phyloP scores from a whole-genome alignment of 352 stramenopile genomes.

The Blastocystis sp. region DNA sequence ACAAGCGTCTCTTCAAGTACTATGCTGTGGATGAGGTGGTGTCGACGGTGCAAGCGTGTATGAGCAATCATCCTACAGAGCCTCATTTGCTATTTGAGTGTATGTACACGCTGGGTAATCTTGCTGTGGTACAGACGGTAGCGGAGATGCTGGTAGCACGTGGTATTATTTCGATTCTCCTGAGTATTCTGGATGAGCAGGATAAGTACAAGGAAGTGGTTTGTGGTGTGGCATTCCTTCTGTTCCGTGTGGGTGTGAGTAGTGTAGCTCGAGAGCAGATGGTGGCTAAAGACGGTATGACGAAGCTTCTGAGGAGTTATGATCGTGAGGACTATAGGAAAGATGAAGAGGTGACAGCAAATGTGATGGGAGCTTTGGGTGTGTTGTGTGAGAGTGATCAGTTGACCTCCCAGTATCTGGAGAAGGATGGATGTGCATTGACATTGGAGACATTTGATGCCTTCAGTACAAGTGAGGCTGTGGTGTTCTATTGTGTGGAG shows the following conservation, averaged over 20 bases:
- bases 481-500: constrained; percentile 47
- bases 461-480: constrained; percentile 10
- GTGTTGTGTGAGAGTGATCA: constrained; percentile 13
- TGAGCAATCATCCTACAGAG: constrained; percentile 17
- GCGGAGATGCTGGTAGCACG: constrained; percentile 57
- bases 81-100: constrained; percentile 42
- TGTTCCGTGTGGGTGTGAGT: constrained; percentile 6
- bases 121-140: background rate
- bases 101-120: constrained; percentile 31
- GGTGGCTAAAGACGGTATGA: background rate
- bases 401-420: background rate
- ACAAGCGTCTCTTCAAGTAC: constrained; percentile 4
- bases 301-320: background rate
- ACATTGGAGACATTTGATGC: constrained; percentile 26
- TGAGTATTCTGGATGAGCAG: background rate
- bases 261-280: constrained; percentile 42
- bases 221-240: background rate
- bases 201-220: background rate
- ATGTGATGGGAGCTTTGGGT: constrained; percentile 15
- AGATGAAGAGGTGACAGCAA: constrained; percentile 49
- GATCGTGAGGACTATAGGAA: background rate
- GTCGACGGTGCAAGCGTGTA: constrained; percentile 12
- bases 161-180: background rate
- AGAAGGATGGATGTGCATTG: background rate
- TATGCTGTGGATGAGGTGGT: constrained; percentile 56